These are phyloP conservation scores for Rubroshorea leprosula DNA, from an alignment of 345 rosid species.

Conservation along the genomic window DNA sequence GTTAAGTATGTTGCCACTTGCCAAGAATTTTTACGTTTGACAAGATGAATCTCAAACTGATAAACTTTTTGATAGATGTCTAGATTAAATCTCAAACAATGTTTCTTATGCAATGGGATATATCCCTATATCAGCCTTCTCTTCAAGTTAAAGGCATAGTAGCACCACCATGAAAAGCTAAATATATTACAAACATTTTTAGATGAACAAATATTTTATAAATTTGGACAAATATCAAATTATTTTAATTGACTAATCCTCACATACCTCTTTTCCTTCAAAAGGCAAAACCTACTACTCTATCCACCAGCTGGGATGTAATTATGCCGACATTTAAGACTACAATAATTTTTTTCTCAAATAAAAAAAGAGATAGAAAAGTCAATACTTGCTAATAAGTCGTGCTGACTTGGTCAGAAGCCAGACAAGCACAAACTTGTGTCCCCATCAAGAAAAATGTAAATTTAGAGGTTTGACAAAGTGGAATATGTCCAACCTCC, in stretches of 20 bases:
- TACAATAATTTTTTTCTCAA: no score
- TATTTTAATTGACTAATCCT: neutral
- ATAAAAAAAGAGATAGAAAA: neutral
- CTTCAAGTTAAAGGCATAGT: no score
- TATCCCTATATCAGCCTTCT: no score
- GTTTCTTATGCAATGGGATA: neutral
- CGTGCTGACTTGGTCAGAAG: slow-evolving; percentile 22
- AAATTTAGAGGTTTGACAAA: slow-evolving; percentile 27
- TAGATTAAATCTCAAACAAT: neutral
- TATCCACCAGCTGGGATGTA: neutral
- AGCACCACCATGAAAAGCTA: neutral
- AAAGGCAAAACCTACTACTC: neutral
- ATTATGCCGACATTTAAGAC: no score
- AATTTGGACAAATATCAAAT: neutral
- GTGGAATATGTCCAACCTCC: neutral
- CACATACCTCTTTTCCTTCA: neutral
- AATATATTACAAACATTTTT: no score
- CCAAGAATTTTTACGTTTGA: neutral
- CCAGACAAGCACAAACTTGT: neutral
- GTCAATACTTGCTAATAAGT: slow-evolving; percentile 11
- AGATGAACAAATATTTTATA: no score
- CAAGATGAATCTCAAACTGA: neutral
- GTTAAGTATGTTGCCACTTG: neutral
- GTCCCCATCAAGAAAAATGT: slow-evolving; percentile 14
- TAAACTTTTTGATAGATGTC: no score